Conservation (phyloP, 1,139 yeast genomes). For the Sugiyamaella castrensis region DNA sequence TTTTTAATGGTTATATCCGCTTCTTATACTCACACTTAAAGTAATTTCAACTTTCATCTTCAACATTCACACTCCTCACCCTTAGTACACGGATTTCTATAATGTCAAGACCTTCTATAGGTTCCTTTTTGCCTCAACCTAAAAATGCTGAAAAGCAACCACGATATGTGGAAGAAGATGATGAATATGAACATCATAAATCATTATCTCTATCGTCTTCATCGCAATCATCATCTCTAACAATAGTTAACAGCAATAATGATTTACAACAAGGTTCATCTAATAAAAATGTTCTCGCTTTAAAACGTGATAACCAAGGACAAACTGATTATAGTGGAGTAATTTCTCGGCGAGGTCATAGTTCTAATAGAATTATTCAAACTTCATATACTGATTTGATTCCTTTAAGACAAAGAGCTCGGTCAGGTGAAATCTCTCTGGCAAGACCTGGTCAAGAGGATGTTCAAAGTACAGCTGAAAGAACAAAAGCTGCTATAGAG, state of each 20-base stretch:
- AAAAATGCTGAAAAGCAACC: constrained; percentile 10
- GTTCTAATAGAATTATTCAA: constrained; percentile 36
- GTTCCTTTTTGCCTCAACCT: constrained; percentile 11
- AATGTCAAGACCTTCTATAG: constrained; percentile 10
- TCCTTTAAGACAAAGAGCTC: constrained; percentile 47
- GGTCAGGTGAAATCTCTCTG: constrained; percentile 36
- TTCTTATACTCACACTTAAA: too few relatives aligned
- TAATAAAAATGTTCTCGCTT: constrained; percentile 2
- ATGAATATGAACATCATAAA: neutral
- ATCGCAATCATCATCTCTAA: constrained; percentile 1
- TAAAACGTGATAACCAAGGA: constrained; percentile 37
- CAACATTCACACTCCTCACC: too few relatives aligned
- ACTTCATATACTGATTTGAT: constrained; percentile 44
- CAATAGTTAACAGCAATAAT: neutral
- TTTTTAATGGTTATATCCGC: too few relatives aligned
- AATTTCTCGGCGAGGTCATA: constrained; percentile 39
- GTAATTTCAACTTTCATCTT: too few relatives aligned
- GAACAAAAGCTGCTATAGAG: constrained; percentile 50
- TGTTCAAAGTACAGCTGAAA: constrained; percentile 41
- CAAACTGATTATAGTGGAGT: constrained; percentile 34
- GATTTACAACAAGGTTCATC: neutral
- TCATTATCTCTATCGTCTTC: neutral
- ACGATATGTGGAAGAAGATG: constrained; percentile 2
- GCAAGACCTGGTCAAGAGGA: constrained; percentile 45
- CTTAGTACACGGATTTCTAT: neutral